These are phyloP conservation scores for Medicago lupulina DNA, from an alignment of 306 rosid species.

Conservation along the genomic window DNA sequence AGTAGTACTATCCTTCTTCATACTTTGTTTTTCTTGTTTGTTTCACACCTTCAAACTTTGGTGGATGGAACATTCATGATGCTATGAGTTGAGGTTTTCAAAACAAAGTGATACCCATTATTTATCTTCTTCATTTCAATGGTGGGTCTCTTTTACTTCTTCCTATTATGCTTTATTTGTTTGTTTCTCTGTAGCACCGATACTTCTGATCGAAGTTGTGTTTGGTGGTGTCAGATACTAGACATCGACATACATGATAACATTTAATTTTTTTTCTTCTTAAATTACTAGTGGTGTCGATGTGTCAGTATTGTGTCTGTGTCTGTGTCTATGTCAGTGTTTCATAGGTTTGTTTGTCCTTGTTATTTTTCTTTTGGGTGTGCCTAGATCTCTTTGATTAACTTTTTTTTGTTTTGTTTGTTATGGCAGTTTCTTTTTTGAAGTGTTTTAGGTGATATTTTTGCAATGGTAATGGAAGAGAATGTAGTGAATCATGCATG, in stretches of 20 bases:
- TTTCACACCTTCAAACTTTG: slow-evolving; percentile 15
- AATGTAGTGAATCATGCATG: slow-evolving; percentile 6
- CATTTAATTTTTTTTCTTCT: no score
- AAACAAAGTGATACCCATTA: slow-evolving; percentile 14
- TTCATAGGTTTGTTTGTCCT: not conserved
- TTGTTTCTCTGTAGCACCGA: no score
- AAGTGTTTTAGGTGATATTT: no score
- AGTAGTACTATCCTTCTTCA: not conserved
- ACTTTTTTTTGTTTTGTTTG: not conserved
- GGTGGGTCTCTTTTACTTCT: slow-evolving; percentile 49
- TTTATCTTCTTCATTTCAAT: slow-evolving; percentile 42
- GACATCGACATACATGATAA: no score
- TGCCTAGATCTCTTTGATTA: slow-evolving; percentile 46
- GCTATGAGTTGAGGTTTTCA: not conserved
- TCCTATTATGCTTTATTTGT: not conserved
- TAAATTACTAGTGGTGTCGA: no score
- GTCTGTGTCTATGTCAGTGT: no score
- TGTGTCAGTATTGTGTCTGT: no score
- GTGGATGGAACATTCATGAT: not conserved
- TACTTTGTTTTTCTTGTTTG: slow-evolving; percentile 14
- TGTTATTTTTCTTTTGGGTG: slow-evolving; percentile 8
- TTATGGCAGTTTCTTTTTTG: slow-evolving; percentile 18
- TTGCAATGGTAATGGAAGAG: no score
- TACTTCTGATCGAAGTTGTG: no score
- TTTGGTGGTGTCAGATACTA: no score